Percentiles rank a stretch among this genome's conserved stretches.
phyloP scores from a whole-genome alignment of 495 filamentous ascomycete species.

The Delitschia confertaspora region DNA sequence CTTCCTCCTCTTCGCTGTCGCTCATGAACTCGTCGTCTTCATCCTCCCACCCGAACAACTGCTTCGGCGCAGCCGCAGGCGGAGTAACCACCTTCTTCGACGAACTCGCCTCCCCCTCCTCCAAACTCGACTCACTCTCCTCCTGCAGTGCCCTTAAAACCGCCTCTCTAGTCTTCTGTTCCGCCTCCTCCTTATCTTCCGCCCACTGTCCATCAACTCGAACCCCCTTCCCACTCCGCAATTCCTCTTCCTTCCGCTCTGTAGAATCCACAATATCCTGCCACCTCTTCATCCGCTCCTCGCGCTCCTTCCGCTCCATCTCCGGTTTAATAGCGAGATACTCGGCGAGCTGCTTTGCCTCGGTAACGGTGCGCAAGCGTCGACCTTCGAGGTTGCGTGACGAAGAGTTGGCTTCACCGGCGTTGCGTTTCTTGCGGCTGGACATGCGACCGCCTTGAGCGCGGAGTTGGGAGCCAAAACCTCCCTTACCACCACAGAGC shows the following conservation, averaged over 20 bases:
- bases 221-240: slow-evolving; percentile 54
- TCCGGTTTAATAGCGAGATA: slow-evolving; percentile 93
- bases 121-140: slow-evolving; percentile 8
- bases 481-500: slow-evolving; percentile 86
- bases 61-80: not conserved
- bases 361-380: slow-evolving; percentile 79
- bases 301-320: slow-evolving; percentile 88
- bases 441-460: slow-evolving; percentile 98
- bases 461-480: slow-evolving; percentile 93
- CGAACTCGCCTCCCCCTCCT: slow-evolving; percentile 12
- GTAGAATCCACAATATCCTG: slow-evolving; percentile 74
- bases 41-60: slow-evolving; percentile 31
- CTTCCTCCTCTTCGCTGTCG: slow-evolving; percentile 24
- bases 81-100: slow-evolving; percentile 3
- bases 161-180: slow-evolving; percentile 74
- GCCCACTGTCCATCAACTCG: slow-evolving; percentile 82
- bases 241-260: slow-evolving; percentile 70
- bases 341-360: slow-evolving; percentile 89
- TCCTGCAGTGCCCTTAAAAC: slow-evolving; percentile 44
- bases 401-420: slow-evolving; percentile 76
- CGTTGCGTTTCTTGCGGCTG: slow-evolving; percentile 75
- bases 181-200: slow-evolving; percentile 79
- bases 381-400: slow-evolving; percentile 90
- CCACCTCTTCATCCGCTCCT: slow-evolving; percentile 70
- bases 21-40: slow-evolving; percentile 29